A percentile compares a stretch with the other conserved stretches of the same genome.
phyloP scores from a whole-genome alignment of 2,329 filamentous ascomycete species.

The Hypoxylon sp. region DNA sequence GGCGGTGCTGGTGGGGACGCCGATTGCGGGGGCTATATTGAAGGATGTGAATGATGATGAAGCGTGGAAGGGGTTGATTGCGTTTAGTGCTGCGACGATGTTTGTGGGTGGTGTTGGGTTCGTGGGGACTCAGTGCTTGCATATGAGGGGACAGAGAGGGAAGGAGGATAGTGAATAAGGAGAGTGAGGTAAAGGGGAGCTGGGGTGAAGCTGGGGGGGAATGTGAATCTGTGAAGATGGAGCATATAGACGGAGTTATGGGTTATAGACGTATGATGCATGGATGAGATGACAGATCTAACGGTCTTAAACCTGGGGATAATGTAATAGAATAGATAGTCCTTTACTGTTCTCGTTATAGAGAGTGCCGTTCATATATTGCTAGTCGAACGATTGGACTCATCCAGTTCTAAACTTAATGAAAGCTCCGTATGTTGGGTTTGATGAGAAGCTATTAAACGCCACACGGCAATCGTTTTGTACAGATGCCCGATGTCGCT shows the following conservation, averaged over 20 bases:
- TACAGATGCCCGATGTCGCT: no score
- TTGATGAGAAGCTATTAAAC: neutral
- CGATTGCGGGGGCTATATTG: slow-evolving; percentile 65
- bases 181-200: no score
- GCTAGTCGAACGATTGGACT: neutral
- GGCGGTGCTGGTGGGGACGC: slow-evolving; percentile 67
- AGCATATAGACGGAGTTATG: neutral
- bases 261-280: neutral
- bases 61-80: slow-evolving; percentile 34
- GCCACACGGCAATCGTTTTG: neutral
- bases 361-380: neutral
- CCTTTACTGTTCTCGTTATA: neutral
- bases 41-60: slow-evolving; percentile 31
- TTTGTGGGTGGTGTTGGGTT: slow-evolving; percentile 23
- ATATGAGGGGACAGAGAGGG: slow-evolving; percentile 16
- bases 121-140: slow-evolving; percentile 19
- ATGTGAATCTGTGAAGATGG: neutral
- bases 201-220: neutral
- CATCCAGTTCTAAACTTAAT: neutral
- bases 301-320: neutral
- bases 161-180: slow-evolving; percentile 4
- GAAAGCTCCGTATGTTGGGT: neutral
- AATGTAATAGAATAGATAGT: neutral
- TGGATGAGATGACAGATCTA: neutral
- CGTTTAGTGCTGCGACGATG: slow-evolving; percentile 37